Base-by-base conservation (phyloP, 2,329 filamentous ascomycete species). In the Penicillium sp. region DNA sequence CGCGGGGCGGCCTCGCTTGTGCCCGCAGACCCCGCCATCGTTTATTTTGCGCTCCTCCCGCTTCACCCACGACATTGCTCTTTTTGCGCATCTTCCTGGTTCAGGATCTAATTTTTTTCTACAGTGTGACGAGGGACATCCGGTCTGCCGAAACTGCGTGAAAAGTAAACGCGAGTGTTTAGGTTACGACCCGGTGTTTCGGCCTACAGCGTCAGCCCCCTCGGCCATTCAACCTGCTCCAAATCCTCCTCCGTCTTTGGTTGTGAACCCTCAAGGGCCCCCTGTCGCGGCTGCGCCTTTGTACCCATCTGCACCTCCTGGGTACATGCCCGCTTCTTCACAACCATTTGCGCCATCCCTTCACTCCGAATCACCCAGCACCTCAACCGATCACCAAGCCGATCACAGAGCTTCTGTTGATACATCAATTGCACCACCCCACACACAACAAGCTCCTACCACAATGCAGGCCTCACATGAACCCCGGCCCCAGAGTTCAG, bases 91-190 rank as follows among this genome's bases (percentile, higher is more conserved):
- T 49, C 60, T 52, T 33, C 56, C 48, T 49, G 24, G 21, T 49
- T 19, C 7, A 46, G 9, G 31, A 24, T 26, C 50, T 53, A 47
- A 53, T 29, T 46, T 46, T 46, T 53, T 37, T 27, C 13, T 46
- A 8, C 46, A 97, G 95, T 99, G 95, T 79, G 95, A 98, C 84
- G 95, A 99, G 82, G 87, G 87, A 59, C 92, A 96, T 76, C 95
- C 95, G 22, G 87, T 89, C 58, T 99, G 95, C 81, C 78, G 84
- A 66, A 88, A 88, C 71, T 88, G 86, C 68, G 81, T 84, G 65
- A 88, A 88, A 71, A 87, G 84, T 74, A 88, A 88, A 71, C 83
- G 86, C 67, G 84, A 87, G 71, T 88, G 86, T 69, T 72, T 87
- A 60, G 86, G 86, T 58, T 88, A 88, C 82, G 86, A 88, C 68